phyloP scores from a whole-genome alignment of 2,329 filamentous ascomycete species.

The Fusarium sp. region DNA sequence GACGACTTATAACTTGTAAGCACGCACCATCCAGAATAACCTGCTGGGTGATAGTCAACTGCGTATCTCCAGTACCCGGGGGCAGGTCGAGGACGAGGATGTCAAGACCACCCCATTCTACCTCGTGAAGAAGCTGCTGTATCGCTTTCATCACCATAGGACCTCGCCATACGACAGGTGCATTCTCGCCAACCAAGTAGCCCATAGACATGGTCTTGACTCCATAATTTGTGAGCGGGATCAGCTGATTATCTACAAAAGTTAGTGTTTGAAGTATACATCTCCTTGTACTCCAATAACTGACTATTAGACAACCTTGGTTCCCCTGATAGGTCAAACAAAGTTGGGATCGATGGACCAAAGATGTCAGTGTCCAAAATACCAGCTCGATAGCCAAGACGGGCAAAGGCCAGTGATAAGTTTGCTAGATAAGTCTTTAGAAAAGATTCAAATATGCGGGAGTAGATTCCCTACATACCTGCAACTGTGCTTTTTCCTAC shows the following conservation, averaged over 20 bases:
- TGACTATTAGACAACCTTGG: constrained; percentile 81
- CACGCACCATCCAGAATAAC: constrained; percentile 83
- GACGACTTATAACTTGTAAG: not conserved
- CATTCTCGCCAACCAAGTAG: constrained; percentile 84
- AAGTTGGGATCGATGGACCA: constrained; percentile 92
- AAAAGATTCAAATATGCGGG: not conserved
- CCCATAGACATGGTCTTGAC: constrained; percentile 99
- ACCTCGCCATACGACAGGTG: constrained; percentile 94
- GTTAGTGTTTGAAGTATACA: constrained; percentile 15
- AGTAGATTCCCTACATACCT: constrained; percentile 62
- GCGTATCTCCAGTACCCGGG: constrained; percentile 94
- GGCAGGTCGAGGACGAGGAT: constrained; percentile 91
- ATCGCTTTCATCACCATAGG: constrained; percentile 98
- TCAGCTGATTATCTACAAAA: constrained; percentile 78
- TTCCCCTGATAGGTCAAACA: constrained; percentile 86
- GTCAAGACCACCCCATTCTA: constrained; percentile 93
- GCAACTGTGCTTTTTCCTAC: constrained; percentile 97
- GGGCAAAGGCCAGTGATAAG: constrained; percentile 87
- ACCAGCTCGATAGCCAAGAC: constrained; percentile 84
- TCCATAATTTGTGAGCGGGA: constrained; percentile 94
- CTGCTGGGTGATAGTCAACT: constrained; percentile 97
- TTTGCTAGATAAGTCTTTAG: constrained; percentile 70
- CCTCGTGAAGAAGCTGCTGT: constrained; percentile 94
- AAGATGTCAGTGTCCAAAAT: constrained; percentile 98
- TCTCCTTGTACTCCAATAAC: constrained; percentile 46